Evolutionary conservation across 148 eudicot species (phyloP).

Genomic region (Cornus suecica): DNA sequence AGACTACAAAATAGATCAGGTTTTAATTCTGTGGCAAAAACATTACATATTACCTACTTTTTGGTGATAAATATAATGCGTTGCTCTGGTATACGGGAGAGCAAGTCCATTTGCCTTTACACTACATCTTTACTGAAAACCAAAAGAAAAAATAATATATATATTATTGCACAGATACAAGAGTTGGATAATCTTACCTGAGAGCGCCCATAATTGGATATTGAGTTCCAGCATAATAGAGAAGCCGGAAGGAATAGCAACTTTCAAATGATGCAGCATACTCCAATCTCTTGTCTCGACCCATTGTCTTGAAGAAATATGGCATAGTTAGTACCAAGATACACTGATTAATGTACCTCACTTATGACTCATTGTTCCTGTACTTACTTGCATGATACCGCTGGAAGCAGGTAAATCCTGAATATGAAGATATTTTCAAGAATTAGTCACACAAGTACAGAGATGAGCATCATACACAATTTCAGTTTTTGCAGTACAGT

Average conservation of each 20-base stretch:
- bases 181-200: constrained; percentile 41
- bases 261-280: constrained; percentile 92
- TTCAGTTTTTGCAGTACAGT: neutral
- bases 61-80: neutral
- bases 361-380: neutral
- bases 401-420: constrained; percentile 96
- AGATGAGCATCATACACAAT: neutral
- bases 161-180: neutral
- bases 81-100: neutral
- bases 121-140: neutral
- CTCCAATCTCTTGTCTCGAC: constrained; percentile 89
- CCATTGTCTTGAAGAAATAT: constrained; percentile 67
- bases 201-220: constrained; percentile 98
- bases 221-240: constrained; percentile 88
- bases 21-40: neutral
- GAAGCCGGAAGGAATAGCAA: constrained; percentile 87
- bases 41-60: neutral
- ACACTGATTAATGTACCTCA: constrained; percentile 12
- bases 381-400: constrained; percentile 97
- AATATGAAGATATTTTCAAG: constrained; percentile 8
- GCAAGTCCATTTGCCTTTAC: neutral
- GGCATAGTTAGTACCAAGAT: constrained; percentile 9
- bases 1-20: neutral
- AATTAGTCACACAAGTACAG: constrained; percentile 14
- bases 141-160: no score